These are phyloP conservation scores for Medicago arabica DNA, from an alignment of 306 rosid species.

Conservation along the genomic window DNA sequence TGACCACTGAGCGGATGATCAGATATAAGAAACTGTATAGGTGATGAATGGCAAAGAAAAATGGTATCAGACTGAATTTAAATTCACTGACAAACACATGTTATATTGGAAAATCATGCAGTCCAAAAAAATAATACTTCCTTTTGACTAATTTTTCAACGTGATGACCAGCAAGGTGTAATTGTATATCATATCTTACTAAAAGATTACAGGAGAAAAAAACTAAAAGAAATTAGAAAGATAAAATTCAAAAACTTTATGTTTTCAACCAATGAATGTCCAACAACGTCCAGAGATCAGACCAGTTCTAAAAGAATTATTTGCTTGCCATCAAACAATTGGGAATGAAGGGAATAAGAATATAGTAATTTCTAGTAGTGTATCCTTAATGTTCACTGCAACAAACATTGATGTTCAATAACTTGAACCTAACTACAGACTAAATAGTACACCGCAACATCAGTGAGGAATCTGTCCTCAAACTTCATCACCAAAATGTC, in stretches of 20 bases:
- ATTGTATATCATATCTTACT: conserved; percentile 9
- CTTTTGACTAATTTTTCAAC: conserved; percentile 25
- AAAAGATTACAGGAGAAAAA: conserved; percentile 16
- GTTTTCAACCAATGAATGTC: conserved; percentile 12
- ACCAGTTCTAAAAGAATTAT: conserved; percentile 14
- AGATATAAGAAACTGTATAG: conserved; percentile 69
- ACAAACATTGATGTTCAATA: neutral
- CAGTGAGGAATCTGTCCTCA: conserved; percentile 5
- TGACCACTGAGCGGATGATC: conserved; percentile 89
- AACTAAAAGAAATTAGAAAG: conserved; percentile 16
- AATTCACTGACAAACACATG: conserved; percentile 10
- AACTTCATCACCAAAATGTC: neutral
- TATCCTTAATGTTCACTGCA: neutral
- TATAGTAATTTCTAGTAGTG: conserved; percentile 5
- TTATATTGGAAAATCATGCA: conserved; percentile 1
- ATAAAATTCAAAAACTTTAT: conserved; percentile 21
- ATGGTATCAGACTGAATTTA: conserved; percentile 33
- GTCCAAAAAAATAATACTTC: conserved; percentile 12
- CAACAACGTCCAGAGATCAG: conserved; percentile 1
- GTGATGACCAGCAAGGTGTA: conserved; percentile 14
- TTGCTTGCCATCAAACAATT: conserved; percentile 30
- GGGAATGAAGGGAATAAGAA: conserved; percentile 19
- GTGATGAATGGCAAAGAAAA: conserved; percentile 41
- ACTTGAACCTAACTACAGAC: conserved; percentile 18
- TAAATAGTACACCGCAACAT: conserved; percentile 12